These are phyloP conservation scores for Annulohypoxylon bovei DNA, from an alignment of 495 filamentous ascomycete species.

Conservation along the genomic window DNA sequence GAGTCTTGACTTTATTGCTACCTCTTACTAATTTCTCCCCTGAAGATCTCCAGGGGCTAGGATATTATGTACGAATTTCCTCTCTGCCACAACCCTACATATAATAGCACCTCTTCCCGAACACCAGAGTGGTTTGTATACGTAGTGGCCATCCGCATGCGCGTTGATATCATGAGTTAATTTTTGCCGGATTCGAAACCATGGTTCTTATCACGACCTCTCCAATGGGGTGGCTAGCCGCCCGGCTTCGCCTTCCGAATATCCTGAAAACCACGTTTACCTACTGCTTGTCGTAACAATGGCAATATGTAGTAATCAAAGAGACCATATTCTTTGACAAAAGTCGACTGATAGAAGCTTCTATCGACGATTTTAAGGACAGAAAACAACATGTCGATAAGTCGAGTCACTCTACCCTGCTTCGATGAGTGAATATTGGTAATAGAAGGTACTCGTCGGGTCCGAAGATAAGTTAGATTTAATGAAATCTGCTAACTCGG, in stretches of 20 bases:
- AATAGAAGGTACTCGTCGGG: not conserved
- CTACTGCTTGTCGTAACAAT: not conserved
- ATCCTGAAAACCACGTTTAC: conserved; percentile 29
- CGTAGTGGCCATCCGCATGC: conserved; percentile 9
- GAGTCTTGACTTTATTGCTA: not conserved
- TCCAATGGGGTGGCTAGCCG: conserved; percentile 35
- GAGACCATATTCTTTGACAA: not conserved
- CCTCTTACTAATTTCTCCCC: conserved; percentile 1
- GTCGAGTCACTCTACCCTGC: not conserved
- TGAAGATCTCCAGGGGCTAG: conserved; percentile 24
- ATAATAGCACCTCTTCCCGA: not conserved
- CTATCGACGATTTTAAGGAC: not conserved
- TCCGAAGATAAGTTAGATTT: not conserved
- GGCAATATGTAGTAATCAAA: conserved; percentile 5
- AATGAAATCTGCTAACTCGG: not conserved
- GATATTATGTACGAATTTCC: not conserved
- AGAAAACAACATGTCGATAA: not conserved
- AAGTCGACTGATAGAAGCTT: conserved; percentile 2
- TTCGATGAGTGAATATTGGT: not conserved
- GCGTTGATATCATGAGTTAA: conserved; percentile 31
- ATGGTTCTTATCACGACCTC: conserved; percentile 28
- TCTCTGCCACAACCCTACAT: not conserved
- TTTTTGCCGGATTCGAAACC: conserved; percentile 25
- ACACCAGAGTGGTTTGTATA: not conserved
- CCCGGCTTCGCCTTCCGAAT: conserved; percentile 29